A percentile compares a stretch with the other conserved stretches of the same genome.
Conservation (phyloP, 345 rosid genomes). For the Viola odorata region DNA sequence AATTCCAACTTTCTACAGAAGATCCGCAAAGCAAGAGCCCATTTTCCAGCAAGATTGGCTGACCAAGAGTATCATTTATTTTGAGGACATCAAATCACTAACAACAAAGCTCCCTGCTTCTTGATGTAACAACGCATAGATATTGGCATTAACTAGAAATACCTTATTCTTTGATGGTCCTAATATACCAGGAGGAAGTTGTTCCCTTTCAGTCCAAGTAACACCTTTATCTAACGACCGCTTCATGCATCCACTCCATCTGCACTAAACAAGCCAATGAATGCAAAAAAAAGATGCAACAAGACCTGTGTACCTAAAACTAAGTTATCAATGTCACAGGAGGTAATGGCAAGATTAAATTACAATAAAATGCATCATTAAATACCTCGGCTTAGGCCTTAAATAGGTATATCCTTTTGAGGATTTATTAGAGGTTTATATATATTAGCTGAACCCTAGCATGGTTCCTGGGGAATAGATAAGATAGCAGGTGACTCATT, state of each 20-base stretch:
- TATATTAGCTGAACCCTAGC: too few relatives aligned
- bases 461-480: too few relatives aligned
- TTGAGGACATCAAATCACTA: slow-evolving; percentile 2
- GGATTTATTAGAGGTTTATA: too few relatives aligned
- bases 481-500: too few relatives aligned
- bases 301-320: not conserved
- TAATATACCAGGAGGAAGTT: slow-evolving; percentile 83
- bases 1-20: slow-evolving; percentile 91
- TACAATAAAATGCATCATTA: too few relatives aligned
- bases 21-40: slow-evolving; percentile 80
- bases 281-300: slow-evolving; percentile 5
- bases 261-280: slow-evolving; percentile 19
- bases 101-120: slow-evolving; percentile 3
- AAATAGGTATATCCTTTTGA: too few relatives aligned
- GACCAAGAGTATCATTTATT: slow-evolving; percentile 10
- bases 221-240: slow-evolving; percentile 73
- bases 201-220: slow-evolving; percentile 74
- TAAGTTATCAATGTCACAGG: not conserved
- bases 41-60: slow-evolving; percentile 77
- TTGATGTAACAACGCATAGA: slow-evolving; percentile 1
- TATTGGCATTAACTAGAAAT: not conserved
- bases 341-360: not conserved
- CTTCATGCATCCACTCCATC: slow-evolving; percentile 98
- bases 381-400: too few relatives aligned
- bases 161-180: slow-evolving; percentile 95